phyloP scores from a whole-genome alignment of 768 basidiomycete species.

The Tylopilus felleus region DNA sequence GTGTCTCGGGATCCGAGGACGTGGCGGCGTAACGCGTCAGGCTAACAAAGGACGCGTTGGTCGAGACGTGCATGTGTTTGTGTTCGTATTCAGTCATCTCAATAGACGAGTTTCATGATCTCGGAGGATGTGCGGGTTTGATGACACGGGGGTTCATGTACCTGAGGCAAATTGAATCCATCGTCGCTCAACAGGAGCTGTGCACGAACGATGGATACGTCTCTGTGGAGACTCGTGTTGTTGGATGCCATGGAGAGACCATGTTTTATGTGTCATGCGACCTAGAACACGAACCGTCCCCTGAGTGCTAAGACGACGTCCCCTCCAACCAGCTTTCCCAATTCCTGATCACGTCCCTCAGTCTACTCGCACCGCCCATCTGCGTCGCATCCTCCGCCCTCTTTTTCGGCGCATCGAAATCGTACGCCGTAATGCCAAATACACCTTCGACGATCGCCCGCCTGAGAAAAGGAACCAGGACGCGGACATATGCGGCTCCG shows the following conservation, averaged over 20 bases:
- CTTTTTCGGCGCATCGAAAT: constrained; percentile 2
- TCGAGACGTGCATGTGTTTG: background rate
- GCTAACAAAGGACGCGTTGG: background rate
- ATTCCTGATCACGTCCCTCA: constrained; percentile 13
- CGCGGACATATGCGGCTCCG: constrained; percentile 54
- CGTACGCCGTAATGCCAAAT: constrained; percentile 43
- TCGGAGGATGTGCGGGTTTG: background rate
- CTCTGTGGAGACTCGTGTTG: background rate
- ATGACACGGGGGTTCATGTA: background rate
- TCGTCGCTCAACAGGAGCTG: background rate
- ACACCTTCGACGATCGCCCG: constrained; percentile 74
- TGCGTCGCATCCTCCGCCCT: background rate
- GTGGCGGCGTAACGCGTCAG: background rate
- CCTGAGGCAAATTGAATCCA: background rate
- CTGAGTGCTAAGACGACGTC: constrained; percentile 2
- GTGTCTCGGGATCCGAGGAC: constrained; percentile 22
- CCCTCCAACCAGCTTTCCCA: constrained; percentile 33
- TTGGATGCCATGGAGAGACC: background rate
- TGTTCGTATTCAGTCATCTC: background rate
- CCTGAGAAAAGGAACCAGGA: constrained; percentile 68
- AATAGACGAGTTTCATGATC: background rate
- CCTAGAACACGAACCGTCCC: background rate
- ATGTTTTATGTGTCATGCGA: background rate
- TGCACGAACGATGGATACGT: background rate
- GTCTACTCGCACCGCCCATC: background rate